These are phyloP conservation scores for Cryptococcus sp. DNA, from an alignment of 1,284 basidiomycete genomes.

Conservation along the genomic window DNA sequence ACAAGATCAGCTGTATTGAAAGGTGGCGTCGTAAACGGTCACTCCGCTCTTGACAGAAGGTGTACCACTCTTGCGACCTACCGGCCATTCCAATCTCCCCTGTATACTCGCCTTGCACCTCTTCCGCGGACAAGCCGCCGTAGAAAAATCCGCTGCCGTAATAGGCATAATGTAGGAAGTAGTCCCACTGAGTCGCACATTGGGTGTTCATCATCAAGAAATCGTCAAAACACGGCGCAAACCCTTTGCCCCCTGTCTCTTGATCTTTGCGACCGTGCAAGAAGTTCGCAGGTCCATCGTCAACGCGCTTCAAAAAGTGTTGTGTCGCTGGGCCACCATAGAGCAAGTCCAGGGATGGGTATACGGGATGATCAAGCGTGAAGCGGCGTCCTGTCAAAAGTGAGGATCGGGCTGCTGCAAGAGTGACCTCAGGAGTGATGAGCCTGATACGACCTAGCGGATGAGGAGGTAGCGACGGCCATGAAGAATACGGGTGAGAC, in stretches of 20 bases:
- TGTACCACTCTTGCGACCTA: constrained; percentile 11
- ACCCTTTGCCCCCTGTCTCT: constrained; percentile 6
- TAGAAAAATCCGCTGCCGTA: constrained; percentile 15
- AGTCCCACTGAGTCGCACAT: constrained; percentile 25
- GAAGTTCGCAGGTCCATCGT: constrained; percentile 3
- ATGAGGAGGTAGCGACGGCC: constrained; percentile 19
- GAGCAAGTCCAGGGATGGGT: constrained; percentile 14
- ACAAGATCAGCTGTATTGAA: neutral
- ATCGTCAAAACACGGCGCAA: constrained; percentile 20
- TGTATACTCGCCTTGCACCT: constrained; percentile 16
- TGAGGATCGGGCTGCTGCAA: constrained; percentile 5
- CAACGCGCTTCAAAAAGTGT: constrained; percentile 8
- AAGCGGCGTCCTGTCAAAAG: constrained; percentile 17
- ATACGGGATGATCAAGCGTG: constrained; percentile 19
- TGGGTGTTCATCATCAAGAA: constrained; percentile 21
- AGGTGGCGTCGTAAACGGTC: neutral
- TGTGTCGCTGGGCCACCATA: constrained; percentile 5
- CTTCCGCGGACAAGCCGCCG: constrained; percentile 18
- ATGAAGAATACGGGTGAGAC: constrained; percentile 20
- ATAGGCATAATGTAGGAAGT: constrained; percentile 22
- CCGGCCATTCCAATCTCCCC: constrained; percentile 23
- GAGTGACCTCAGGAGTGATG: constrained; percentile 20
- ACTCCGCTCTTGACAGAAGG: too few species aligned
- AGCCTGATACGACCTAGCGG: constrained; percentile 18
- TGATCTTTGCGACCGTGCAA: constrained; percentile 1